Evolutionary conservation across 2,329 filamentous ascomycete species (phyloP), one percentile per base, ranked within the genome.

Genomic region (Monosporascus sp.): DNA sequence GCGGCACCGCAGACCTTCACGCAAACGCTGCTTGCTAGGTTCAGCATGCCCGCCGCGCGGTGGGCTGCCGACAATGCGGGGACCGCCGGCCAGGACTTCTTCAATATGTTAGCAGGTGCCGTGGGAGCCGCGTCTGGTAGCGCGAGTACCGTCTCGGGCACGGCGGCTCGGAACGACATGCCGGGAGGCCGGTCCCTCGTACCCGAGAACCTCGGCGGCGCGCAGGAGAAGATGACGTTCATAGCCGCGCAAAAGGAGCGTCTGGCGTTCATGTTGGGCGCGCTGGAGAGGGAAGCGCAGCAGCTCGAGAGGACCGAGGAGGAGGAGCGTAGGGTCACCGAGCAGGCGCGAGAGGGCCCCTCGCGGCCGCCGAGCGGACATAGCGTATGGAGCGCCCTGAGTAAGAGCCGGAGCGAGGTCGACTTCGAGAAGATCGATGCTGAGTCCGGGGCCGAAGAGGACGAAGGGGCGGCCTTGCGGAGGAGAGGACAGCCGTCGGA

Each of bases 341-440:
- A 58, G 48, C 50, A 61, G 53, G 46, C 56, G 49, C 45, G 52
- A 27, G 51, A 48, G 50, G 66, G 68, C 11, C 47, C 24, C 17
- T 61, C 76, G 56, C 71, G 78, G 49, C 74, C 72, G 31, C 68
- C 74, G 54, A 75, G 75, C 56, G 75, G 78, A n/a, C 68, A 76
- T 47, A 77, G 75, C 59, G 68, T 69, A 49, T 70, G 70, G 62
- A 80, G 78, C 56, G 83, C 76, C 3, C 72, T 96, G 62, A 86
- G 83, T 62, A 93, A 93, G 73, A 93, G 89, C 65, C 84, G 85
- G 58, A 95, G 89, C 68, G 91, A 96, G 67, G 83, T 82, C 20
- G 93, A 96, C 62, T 97, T 97, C 65, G 91, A 96, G 65, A 89
- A 90, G 68, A 89, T 95, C 60, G 88, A 94, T 57, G 84, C 85